Evolutionary conservation across 1,139 yeast genomes (phyloP).

Genomic region (Kodamaea arcana): DNA sequence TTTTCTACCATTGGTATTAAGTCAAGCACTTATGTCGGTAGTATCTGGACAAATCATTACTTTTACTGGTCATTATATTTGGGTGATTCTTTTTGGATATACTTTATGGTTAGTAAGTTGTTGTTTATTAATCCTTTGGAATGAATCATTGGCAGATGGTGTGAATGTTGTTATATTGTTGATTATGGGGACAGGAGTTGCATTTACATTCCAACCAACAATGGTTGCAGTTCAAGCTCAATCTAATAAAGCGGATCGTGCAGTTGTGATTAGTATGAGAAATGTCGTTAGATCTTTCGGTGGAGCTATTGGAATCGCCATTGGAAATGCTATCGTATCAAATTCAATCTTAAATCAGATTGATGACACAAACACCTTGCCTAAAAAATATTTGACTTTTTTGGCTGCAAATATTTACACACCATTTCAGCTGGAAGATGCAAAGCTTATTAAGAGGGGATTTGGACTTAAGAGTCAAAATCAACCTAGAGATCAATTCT

Average conservation of each 20-base stretch:
- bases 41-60: conserved; percentile 43
- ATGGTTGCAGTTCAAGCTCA: conserved; percentile 56
- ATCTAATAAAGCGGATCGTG: conserved; percentile 46
- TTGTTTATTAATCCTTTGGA: conserved; percentile 35
- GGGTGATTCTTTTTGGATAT: conserved; percentile 41
- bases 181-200: conserved; percentile 48
- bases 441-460: no score
- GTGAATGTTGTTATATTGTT: conserved; percentile 32
- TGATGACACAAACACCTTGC: conserved; percentile 9
- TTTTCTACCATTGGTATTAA: conserved; percentile 39
- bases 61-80: conserved; percentile 38
- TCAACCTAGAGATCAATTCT: conserved; percentile 23
- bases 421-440: no score
- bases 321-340: conserved; percentile 39
- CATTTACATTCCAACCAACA: conserved; percentile 52
- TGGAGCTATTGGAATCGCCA: conserved; percentile 51
- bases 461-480: no score
- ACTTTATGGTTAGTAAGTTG: conserved; percentile 39
- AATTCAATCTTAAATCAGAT: conserved; percentile 30
- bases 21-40: conserved; percentile 38
- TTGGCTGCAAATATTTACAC: conserved; percentile 29
- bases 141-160: conserved; percentile 26
- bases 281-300: conserved; percentile 53
- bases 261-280: conserved; percentile 53
- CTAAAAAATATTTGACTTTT: conserved; percentile 14